Evolutionary conservation across 495 filamentous ascomycete species (phyloP).

Genomic region (Pseudoneurospora amorphoporcata): DNA sequence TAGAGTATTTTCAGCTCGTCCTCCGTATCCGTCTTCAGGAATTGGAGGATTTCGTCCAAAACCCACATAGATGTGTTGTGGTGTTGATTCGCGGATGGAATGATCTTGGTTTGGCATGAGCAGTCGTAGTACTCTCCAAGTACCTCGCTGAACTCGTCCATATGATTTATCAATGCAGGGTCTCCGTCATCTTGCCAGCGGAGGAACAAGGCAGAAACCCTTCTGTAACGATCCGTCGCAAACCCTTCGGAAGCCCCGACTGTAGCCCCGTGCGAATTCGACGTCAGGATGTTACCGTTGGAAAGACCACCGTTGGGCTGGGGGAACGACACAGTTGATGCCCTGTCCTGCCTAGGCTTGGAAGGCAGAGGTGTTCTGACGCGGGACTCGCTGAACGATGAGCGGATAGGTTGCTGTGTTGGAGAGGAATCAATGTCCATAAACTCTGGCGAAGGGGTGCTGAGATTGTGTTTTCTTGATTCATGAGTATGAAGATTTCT

Average conservation of each 20-base stretch:
- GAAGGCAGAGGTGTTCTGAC: constrained; percentile 39
- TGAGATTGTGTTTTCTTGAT: constrained; percentile 13
- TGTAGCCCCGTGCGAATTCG: neutral
- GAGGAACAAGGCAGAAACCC: constrained; percentile 32
- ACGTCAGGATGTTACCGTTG: neutral
- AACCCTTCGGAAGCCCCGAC: neutral
- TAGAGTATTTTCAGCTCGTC: constrained; percentile 39
- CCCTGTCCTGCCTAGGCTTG: constrained; percentile 34
- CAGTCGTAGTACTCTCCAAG: constrained; percentile 36
- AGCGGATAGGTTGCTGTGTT: constrained; percentile 19
- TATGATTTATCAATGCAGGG: constrained; percentile 15
- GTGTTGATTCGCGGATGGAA: constrained; percentile 17
- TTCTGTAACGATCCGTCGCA: constrained; percentile 24
- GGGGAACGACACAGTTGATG: constrained; percentile 2
- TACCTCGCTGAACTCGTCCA: constrained; percentile 30
- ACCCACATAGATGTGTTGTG: constrained; percentile 27
- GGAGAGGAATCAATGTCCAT: constrained; percentile 24
- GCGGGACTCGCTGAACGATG: constrained; percentile 30
- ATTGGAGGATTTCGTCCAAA: constrained; percentile 29
- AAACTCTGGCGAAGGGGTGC: neutral
- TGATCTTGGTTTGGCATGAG: constrained; percentile 27
- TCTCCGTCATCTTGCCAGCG: constrained; percentile 40
- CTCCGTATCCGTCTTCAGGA: neutral
- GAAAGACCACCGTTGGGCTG: neutral
- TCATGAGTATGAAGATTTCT: constrained; percentile 11